Evolutionary conservation across 73 alveolate genomes (phyloP).

Genomic region (Paramecium pentaurelia): DNA sequence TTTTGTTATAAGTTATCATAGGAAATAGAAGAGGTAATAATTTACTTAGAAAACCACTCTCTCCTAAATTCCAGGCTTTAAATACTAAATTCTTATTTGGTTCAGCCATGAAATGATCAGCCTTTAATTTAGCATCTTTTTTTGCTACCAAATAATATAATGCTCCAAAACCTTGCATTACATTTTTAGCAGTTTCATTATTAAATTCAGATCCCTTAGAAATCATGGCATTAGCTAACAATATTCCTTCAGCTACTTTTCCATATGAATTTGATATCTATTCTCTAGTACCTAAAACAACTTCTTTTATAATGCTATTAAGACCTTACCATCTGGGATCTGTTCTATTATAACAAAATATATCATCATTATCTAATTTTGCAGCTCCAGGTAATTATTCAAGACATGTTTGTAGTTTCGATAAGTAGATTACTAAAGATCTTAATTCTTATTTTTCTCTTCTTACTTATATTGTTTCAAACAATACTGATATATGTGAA

Average conservation of each 20-base stretch:
- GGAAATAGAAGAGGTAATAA: constrained; percentile 43
- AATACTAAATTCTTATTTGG: constrained; percentile 17
- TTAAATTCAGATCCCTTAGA: constrained; percentile 57
- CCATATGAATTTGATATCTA: constrained; percentile 18
- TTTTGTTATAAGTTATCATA: constrained; percentile 1
- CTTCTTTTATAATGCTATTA: not conserved
- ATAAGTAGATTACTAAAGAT: not conserved
- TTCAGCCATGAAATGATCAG: constrained; percentile 54
- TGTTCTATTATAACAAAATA: not conserved
- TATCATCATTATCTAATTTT: not conserved
- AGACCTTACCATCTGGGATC: not conserved
- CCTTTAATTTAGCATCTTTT: constrained; percentile 32
- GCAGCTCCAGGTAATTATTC: constrained; percentile 21
- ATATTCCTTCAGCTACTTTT: constrained; percentile 34
- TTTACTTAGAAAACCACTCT: constrained; percentile 12
- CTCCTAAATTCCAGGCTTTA: constrained; percentile 63
- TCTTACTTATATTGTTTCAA: not conserved
- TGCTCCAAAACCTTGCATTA: constrained; percentile 54
- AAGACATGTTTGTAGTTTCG: not conserved
- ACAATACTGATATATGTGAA: not conserved
- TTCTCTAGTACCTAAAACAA: not conserved
- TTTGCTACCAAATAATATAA: constrained; percentile 35
- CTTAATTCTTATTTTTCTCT: not conserved
- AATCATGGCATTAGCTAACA: constrained; percentile 55
- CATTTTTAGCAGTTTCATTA: not conserved